Evolutionary conservation across 140 eudicot genomes (phyloP).

Genomic region (Cichorium intybus): DNA sequence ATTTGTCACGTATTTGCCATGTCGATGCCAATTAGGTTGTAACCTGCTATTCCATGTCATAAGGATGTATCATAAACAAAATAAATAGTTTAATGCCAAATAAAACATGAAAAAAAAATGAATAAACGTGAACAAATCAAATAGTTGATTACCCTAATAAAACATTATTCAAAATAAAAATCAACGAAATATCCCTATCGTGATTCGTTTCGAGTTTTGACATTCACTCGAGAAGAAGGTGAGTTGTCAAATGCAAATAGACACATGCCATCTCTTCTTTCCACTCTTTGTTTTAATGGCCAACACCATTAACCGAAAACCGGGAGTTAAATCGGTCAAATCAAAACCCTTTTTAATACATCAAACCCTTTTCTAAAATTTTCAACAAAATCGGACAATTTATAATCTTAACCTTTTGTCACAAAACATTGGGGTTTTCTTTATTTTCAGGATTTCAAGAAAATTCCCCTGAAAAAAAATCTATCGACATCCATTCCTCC

Average conservation of each 20-base stretch:
- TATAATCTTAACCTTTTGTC: conserved; percentile 3
- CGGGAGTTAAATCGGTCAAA: conserved; percentile 28
- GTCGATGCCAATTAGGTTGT: no score
- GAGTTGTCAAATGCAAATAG: conserved; percentile 51
- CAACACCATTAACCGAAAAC: conserved; percentile 34
- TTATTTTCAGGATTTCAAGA: conserved; percentile 25
- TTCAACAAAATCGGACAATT: background rate
- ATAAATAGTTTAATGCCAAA: no score
- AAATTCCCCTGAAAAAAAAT: conserved; percentile 19
- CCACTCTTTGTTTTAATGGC: conserved; percentile 8
- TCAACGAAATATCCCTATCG: background rate
- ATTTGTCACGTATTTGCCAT: no score
- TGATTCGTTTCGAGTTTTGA: conserved; percentile 29
- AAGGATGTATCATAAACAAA: no score
- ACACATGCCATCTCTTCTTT: conserved; percentile 39
- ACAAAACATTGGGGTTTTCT: conserved; percentile 20
- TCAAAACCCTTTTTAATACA: conserved; percentile 20
- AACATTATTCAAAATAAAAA: background rate
- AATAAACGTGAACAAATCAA: background rate
- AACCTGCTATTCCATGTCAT: no score
- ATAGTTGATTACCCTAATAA: background rate
- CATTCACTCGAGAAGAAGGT: conserved; percentile 31
- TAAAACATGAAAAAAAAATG: no score
- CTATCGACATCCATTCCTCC: conserved; percentile 4
- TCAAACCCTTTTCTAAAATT: conserved; percentile 24